Conservation (phyloP, 164 flowering plant species). For the Protea cynaroides region DNA sequence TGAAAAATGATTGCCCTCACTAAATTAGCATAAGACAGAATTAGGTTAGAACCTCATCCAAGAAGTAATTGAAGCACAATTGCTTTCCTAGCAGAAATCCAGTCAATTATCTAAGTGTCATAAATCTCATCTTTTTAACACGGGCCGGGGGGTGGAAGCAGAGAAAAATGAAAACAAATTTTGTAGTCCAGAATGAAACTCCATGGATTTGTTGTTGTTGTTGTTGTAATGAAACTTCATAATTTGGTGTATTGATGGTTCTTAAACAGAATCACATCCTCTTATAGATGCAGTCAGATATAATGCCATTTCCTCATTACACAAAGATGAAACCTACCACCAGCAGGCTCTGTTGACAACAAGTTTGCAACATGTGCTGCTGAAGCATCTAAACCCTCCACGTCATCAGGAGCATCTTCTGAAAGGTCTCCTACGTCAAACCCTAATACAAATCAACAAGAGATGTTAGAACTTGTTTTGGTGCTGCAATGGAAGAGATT, state of each 20-base stretch:
- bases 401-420: conserved; percentile 81
- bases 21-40: background rate
- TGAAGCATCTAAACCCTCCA: conserved; percentile 91
- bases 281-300: background rate
- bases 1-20: too few species aligned
- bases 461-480: conserved; percentile 7
- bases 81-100: background rate
- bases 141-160: background rate
- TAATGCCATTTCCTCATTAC: background rate
- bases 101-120: too few species aligned
- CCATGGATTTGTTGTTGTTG: too few species aligned
- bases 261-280: background rate
- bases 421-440: conserved; percentile 90
- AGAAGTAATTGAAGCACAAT: background rate
- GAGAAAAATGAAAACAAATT: too few species aligned
- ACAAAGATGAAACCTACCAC: conserved; percentile 40
- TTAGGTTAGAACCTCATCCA: background rate
- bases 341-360: conserved; percentile 88
- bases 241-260: background rate
- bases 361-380: conserved; percentile 93
- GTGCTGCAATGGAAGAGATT: background rate
- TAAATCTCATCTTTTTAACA: background rate
- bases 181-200: too few species aligned
- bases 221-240: too few species aligned
- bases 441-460: conserved; percentile 43